Percentiles rank a stretch among this genome's conserved stretches.
Evolutionary conservation across 495 filamentous ascomycete genomes (phyloP).

Genomic region (Neurospora cerealis): DNA sequence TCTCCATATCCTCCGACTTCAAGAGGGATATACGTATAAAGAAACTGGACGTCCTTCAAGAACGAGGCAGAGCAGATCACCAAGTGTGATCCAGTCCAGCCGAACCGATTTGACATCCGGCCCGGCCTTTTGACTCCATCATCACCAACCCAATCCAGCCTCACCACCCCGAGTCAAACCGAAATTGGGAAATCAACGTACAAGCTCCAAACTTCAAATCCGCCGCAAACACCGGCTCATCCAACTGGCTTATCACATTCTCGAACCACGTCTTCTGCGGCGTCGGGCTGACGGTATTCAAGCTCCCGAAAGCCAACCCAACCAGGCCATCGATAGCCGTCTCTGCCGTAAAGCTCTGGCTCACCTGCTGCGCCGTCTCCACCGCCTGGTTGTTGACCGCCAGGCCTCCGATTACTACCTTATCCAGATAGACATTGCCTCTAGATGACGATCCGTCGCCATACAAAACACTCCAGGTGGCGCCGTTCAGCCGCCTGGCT

Average conservation of each 20-base stretch:
- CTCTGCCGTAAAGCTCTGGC: conserved; percentile 50
- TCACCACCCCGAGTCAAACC: background rate
- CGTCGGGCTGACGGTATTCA: conserved; percentile 60
- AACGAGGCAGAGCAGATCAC: background rate
- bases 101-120: background rate
- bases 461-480: conserved; percentile 59
- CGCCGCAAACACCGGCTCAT: conserved; percentile 54
- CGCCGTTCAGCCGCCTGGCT: conserved; percentile 38
- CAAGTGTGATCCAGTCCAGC: background rate
- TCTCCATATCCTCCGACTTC: background rate
- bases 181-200: conserved; percentile 6
- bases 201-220: conserved; percentile 50
- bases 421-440: conserved; percentile 62
- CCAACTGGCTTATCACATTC: conserved; percentile 49
- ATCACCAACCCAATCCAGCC: background rate
- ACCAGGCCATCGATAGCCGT: conserved; percentile 60
- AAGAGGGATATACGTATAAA: background rate
- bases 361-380: conserved; percentile 56
- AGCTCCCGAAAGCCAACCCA: conserved; percentile 58
- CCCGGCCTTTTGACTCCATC: background rate
- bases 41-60: background rate
- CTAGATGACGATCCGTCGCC: conserved; percentile 57
- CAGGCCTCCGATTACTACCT: conserved; percentile 56
- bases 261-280: conserved; percentile 62
- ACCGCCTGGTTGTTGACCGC: conserved; percentile 55